These are phyloP conservation scores for Hyphopichia burtonii DNA, from an alignment of 1,139 yeast species.

Conservation along the genomic window DNA sequence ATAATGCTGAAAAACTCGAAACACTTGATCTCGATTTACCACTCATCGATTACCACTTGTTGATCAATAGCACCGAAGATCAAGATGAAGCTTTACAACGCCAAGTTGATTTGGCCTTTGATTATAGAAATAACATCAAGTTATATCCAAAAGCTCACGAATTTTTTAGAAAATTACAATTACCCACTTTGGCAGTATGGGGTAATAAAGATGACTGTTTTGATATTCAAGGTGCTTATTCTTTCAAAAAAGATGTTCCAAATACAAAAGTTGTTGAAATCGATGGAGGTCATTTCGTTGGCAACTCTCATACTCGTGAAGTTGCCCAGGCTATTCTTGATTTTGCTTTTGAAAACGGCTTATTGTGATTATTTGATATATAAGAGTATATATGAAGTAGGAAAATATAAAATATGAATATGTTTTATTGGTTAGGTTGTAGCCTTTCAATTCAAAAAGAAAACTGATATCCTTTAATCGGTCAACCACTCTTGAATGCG, in stretches of 20 bases:
- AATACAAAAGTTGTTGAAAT: slow-evolving; percentile 21
- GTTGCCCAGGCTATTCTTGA: slow-evolving; percentile 21
- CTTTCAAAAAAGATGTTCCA: slow-evolving; percentile 30
- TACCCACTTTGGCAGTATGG: slow-evolving; percentile 41
- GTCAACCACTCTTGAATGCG: too few relatives aligned
- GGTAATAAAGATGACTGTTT: slow-evolving; percentile 42
- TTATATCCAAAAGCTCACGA: slow-evolving; percentile 37
- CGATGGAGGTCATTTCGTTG: slow-evolving; percentile 42
- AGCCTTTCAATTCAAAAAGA: not conserved
- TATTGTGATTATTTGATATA: not conserved
- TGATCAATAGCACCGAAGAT: slow-evolving; percentile 8
- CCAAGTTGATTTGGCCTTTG: slow-evolving; percentile 33
- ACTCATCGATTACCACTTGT: slow-evolving; percentile 25
- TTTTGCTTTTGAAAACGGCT: slow-evolving; percentile 9
- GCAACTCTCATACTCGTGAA: slow-evolving; percentile 26
- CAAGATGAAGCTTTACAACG: slow-evolving; percentile 15
- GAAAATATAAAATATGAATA: not conserved
- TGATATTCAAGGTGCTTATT: slow-evolving; percentile 32
- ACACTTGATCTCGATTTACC: slow-evolving; percentile 31
- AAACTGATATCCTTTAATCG: too few relatives aligned
- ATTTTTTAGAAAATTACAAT: slow-evolving; percentile 25
- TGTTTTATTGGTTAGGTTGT: not conserved
- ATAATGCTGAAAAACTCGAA: slow-evolving; percentile 20
- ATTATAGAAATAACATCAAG: slow-evolving; percentile 31
- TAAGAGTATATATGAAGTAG: not conserved